These are phyloP conservation scores for Elsinoe necatrix DNA, from an alignment of 2,329 filamentous ascomycete genomes.

Conservation along the genomic window DNA sequence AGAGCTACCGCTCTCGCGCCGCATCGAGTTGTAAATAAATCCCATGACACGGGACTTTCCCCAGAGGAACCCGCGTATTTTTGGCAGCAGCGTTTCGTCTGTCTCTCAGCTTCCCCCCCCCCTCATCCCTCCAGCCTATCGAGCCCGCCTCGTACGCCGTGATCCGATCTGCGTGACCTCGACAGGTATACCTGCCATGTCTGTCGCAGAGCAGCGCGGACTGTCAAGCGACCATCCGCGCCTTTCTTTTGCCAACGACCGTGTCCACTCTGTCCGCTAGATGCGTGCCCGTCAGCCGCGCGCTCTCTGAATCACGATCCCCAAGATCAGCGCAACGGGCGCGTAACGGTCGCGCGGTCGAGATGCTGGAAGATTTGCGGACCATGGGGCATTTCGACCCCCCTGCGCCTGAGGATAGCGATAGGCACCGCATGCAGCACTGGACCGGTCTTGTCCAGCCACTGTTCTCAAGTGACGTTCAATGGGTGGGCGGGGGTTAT, in stretches of 20 bases:
- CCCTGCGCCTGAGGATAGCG: background rate
- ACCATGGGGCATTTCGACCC: background rate
- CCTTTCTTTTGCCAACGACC: background rate
- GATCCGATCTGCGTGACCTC: background rate
- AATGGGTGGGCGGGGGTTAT: background rate
- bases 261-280: background rate
- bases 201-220: background rate
- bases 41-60: background rate
- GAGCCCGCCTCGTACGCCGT: background rate
- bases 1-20: background rate
- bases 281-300: constrained; percentile 3
- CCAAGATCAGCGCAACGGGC: constrained; percentile 9
- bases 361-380: background rate
- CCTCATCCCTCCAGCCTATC: background rate
- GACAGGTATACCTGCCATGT: background rate
- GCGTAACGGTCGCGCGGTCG: constrained; percentile 4
- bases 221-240: background rate
- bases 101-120: background rate
- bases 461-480: background rate
- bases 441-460: background rate
- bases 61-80: background rate
- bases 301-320: background rate
- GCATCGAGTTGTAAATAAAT: background rate
- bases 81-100: background rate
- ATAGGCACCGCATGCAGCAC: background rate